Evolutionary conservation across 257 asterid species (phyloP), one percentile per base, ranked within the genome.

Genomic region (Marsdenia floribunda): DNA sequence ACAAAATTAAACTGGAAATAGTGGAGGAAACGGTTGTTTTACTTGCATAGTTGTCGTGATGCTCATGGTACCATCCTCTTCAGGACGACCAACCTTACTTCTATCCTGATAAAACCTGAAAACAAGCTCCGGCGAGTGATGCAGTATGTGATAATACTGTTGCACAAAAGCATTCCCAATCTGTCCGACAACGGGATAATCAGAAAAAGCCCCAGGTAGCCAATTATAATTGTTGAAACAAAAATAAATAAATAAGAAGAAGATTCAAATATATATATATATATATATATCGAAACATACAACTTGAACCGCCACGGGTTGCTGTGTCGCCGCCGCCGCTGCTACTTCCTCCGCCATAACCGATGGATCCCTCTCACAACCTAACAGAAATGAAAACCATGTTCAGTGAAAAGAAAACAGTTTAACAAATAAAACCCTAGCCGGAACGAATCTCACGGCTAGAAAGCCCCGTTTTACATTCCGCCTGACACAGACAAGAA

Each of bases 21-120:
- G 57, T 52, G 21, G 21, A 52, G 59, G n/a, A 16, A 53, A 18
- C n/a, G 59, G n/a, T 6, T 82, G 85, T 66, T 37, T 21, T 90
- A 92, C 99, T 68, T 84, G 82, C 99, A 92, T 88, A 54, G 98
- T 89, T 64, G 97, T 86, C 54, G 97, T 92, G 77, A 88, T 67
- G 84, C 86, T 77, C 90, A 92, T 82, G 79, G 89, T 80, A 53
- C 97, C 97, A 82, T 92, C 96, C 65, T 75, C 87, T 70, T 87
- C 97, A 0, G 97, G 96, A 29, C 97, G 96, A 63, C 99, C 97
- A 40, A 94, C 87, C 87, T 80, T 86, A 76, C 99, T 94, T 57
- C 63, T 76, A 58, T 94, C 98, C 88, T 92, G 93, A 82, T 92
- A 94, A 82, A 94, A 94, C 75, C 89, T 83, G 75, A 80, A 76